Evolutionary conservation across 768 basidiomycete species (phyloP).

Genomic region (Boletus rubescentipes): DNA sequence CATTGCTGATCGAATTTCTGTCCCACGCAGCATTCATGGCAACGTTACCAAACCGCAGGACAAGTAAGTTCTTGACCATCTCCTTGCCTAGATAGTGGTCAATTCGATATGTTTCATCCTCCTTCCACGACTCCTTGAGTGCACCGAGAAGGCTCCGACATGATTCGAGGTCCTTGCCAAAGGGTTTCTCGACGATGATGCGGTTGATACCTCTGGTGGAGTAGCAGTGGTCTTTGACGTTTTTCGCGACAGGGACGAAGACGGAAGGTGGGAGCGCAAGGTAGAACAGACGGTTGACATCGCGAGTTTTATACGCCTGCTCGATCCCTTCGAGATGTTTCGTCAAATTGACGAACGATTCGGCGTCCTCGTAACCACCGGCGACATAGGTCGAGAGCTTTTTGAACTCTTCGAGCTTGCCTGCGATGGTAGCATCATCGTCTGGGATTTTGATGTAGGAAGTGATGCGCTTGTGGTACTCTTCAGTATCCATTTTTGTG

Average conservation of each 20-base stretch:
- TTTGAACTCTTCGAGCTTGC: constrained; percentile 83
- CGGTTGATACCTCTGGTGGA: constrained; percentile 72
- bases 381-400: constrained; percentile 74
- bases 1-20: constrained; percentile 93
- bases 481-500: constrained; percentile 86
- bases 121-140: constrained; percentile 86
- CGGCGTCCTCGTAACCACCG: constrained; percentile 85
- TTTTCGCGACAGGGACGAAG: constrained; percentile 85
- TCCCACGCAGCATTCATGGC: constrained; percentile 90
- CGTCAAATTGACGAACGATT: constrained; percentile 75
- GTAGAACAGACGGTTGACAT: constrained; percentile 88
- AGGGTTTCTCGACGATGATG: constrained; percentile 98
- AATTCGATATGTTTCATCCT: constrained; percentile 98
- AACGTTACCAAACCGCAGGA: constrained; percentile 93
- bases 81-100: constrained; percentile 99
- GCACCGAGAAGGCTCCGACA: constrained; percentile 73
- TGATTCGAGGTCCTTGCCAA: constrained; percentile 91
- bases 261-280: constrained; percentile 97
- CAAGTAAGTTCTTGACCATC: constrained; percentile 99
- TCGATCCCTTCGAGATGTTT: constrained; percentile 79
- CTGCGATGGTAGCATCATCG: constrained; percentile 54
- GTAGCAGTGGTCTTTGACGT: constrained; percentile 83
- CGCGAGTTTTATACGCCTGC: constrained; percentile 57
- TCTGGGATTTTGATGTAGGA: constrained; percentile 82
- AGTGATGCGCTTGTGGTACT: constrained; percentile 82